Percentiles rank a stretch among this genome's conserved stretches.
phyloP scores from a whole-genome alignment of 2,329 filamentous ascomycete species.

The Monosporascus sp. region DNA sequence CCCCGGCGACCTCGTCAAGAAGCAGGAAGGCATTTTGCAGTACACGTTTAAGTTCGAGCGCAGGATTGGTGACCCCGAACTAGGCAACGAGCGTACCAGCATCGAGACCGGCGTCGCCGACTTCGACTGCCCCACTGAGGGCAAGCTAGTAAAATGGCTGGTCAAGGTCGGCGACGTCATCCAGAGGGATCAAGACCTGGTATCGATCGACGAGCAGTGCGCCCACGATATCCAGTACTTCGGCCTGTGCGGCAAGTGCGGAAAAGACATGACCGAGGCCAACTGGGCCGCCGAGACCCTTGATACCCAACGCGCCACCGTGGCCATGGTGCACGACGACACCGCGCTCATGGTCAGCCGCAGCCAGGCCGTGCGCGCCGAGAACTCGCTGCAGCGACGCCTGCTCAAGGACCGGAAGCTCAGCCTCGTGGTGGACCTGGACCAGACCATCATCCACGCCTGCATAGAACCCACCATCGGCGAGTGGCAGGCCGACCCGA shows the following conservation, averaged over 20 bases:
- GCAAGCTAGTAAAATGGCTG: slow-evolving; percentile 71
- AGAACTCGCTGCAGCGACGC: slow-evolving; percentile 80
- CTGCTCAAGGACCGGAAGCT: slow-evolving; percentile 78
- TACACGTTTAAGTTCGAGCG: slow-evolving; percentile 82
- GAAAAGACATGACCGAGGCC: slow-evolving; percentile 90
- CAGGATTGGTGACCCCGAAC: slow-evolving; percentile 63
- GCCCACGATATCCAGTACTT: slow-evolving; percentile 87
- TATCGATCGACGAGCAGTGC: slow-evolving; percentile 86
- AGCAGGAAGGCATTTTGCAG: slow-evolving; percentile 73
- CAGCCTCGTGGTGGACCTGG: slow-evolving; percentile 90
- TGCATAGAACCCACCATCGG: slow-evolving; percentile 94
- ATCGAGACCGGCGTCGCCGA: slow-evolving; percentile 66
- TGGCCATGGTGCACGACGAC: slow-evolving; percentile 94
- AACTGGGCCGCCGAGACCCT: slow-evolving; percentile 76
- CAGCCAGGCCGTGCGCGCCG: slow-evolving; percentile 72
- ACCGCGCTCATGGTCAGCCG: slow-evolving; percentile 80
- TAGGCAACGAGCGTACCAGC: slow-evolving; percentile 57
- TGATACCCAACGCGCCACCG: slow-evolving; percentile 80
- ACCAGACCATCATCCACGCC: slow-evolving; percentile 97
- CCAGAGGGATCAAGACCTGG: slow-evolving; percentile 49
- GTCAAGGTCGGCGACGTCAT: slow-evolving; percentile 64
- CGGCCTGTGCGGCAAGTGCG: slow-evolving; percentile 86
- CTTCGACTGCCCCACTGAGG: slow-evolving; percentile 81
- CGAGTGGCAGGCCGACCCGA: slow-evolving; percentile 86
- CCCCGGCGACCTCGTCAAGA: slow-evolving; percentile 68